These are phyloP conservation scores for Trametes cinnabarina DNA, from an alignment of 768 basidiomycete genomes.

Conservation along the genomic window DNA sequence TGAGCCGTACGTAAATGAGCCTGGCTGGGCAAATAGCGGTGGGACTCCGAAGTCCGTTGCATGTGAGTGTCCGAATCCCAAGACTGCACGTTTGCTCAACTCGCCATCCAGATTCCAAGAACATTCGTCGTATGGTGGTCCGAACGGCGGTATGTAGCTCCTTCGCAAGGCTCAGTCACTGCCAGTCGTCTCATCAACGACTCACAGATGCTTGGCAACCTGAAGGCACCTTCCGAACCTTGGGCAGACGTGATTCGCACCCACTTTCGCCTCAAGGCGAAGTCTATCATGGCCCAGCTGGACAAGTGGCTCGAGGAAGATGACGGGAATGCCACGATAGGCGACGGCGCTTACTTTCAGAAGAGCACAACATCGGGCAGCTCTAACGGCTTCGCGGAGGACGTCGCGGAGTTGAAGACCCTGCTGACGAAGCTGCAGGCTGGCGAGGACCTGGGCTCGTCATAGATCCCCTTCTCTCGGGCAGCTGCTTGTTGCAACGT, in stretches of 20 bases:
- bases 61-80: conserved; percentile 47
- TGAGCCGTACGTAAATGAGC: conserved; percentile 92
- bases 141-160: conserved; percentile 66
- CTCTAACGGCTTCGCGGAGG: conserved; percentile 61
- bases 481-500: neutral
- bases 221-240: conserved; percentile 80
- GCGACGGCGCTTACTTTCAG: conserved; percentile 52
- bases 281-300: conserved; percentile 65
- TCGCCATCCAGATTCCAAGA: conserved; percentile 69
- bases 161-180: neutral
- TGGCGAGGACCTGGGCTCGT: conserved; percentile 11
- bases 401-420: conserved; percentile 69
- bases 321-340: conserved; percentile 59
- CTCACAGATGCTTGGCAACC: conserved; percentile 75
- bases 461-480: neutral
- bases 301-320: conserved; percentile 77
- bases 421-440: conserved; percentile 44
- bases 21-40: conserved; percentile 74
- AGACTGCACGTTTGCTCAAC: neutral
- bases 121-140: conserved; percentile 90
- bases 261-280: conserved; percentile 86
- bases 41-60: conserved; percentile 75
- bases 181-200: neutral
- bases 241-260: conserved; percentile 86
- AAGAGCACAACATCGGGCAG: conserved; percentile 42